These are phyloP conservation scores for Wickerhamomyces chambardii DNA, from an alignment of 805 yeast genomes.

Conservation along the genomic window DNA sequence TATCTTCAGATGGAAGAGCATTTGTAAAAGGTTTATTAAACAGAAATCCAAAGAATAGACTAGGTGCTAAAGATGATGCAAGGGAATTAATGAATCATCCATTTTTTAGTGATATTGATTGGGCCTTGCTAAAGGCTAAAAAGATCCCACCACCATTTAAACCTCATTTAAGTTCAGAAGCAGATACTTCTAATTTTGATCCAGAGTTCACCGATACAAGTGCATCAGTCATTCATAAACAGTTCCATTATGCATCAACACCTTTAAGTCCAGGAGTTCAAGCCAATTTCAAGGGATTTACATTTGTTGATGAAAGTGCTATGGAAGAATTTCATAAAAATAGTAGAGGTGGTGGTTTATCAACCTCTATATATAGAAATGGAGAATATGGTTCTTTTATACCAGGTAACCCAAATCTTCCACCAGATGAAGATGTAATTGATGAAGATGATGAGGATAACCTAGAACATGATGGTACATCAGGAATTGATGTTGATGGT, in stretches of 20 bases:
- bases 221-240: constrained; percentile 70
- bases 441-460: constrained; percentile 58
- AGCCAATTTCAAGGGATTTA: constrained; percentile 94
- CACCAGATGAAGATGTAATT: constrained; percentile 78
- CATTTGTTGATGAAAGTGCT: constrained; percentile 90
- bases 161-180: constrained; percentile 84
- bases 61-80: constrained; percentile 90
- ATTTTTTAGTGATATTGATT: constrained; percentile 85
- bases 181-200: constrained; percentile 94
- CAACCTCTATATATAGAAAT: constrained; percentile 26
- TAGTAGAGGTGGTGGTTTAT: constrained; percentile 10
- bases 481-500: constrained; percentile 25
- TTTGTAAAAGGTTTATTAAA: constrained; percentile 93
- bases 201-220: constrained; percentile 95
- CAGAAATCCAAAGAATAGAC: constrained; percentile 91
- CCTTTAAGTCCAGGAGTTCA: constrained; percentile 94
- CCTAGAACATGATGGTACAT: constrained; percentile 8
- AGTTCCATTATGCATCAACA: constrained; percentile 45
- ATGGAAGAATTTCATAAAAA: constrained; percentile 73
- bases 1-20: constrained; percentile 87
- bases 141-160: constrained; percentile 94
- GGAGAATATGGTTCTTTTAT: constrained; percentile 61
- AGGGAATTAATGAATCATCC: constrained; percentile 88
- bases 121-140: constrained; percentile 72
- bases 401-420: constrained; percentile 71